Conservation (phyloP, 345 rosid genomes). For the Moricandia moricandioides region DNA sequence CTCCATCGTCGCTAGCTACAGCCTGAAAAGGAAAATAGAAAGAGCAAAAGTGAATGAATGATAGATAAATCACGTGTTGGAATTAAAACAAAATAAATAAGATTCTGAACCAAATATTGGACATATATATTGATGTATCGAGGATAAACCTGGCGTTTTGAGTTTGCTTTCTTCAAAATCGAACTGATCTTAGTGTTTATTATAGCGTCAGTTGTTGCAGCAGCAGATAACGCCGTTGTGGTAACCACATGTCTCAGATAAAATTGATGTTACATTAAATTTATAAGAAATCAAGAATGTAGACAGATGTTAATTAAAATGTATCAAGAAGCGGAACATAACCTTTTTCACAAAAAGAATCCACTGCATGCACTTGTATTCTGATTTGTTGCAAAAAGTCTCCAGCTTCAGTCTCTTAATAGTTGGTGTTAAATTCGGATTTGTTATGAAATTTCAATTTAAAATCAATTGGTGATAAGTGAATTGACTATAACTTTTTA, state of each 20-base stretch:
- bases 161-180: constrained; percentile 86
- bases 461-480: too few species aligned
- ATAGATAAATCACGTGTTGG: constrained; percentile 3
- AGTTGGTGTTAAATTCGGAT: too few species aligned
- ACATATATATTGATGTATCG: neutral
- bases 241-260: constrained; percentile 55
- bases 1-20: constrained; percentile 74
- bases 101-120: constrained; percentile 10
- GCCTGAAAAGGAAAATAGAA: constrained; percentile 50
- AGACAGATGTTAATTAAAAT: neutral
- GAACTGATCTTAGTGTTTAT: constrained; percentile 65
- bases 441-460: too few species aligned
- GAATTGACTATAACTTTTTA: too few species aligned
- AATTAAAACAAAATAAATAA: neutral
- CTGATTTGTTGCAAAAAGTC: constrained; percentile 84
- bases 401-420: constrained; percentile 60
- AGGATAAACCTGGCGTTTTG: constrained; percentile 74
- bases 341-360: constrained; percentile 1
- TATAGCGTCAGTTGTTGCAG: constrained; percentile 37
- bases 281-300: neutral
- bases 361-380: constrained; percentile 62
- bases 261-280: constrained; percentile 69
- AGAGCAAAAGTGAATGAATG: neutral
- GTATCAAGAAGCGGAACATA: constrained; percentile 18
- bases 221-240: constrained; percentile 44